Percentiles rank a stretch among this genome's conserved stretches.
These are phyloP conservation scores for Erythrobasidium yunnanense DNA, from an alignment of 768 basidiomycete genomes.

Conservation along the genomic window DNA sequence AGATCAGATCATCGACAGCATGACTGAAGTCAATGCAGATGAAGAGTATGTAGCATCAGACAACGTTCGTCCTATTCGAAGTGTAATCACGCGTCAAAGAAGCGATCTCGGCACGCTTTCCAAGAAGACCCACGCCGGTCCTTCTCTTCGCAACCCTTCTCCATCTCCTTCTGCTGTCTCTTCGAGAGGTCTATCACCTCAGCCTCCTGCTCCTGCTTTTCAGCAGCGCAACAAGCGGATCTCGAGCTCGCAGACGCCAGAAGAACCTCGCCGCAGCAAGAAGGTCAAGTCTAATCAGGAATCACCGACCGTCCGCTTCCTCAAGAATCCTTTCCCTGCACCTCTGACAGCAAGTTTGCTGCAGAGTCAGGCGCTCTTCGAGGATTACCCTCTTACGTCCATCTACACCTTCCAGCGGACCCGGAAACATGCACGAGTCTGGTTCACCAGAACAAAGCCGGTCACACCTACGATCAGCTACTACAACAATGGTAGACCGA, in stretches of 20 bases:
- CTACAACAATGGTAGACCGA: neutral
- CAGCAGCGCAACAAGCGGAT: neutral
- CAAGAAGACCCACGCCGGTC: no score
- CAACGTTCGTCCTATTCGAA: no score
- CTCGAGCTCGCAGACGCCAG: neutral
- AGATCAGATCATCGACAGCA: no score
- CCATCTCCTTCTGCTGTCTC: neutral
- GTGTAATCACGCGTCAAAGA: neutral
- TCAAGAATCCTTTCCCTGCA: slow-evolving; percentile 18
- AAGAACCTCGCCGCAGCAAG: no score
- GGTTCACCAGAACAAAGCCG: neutral
- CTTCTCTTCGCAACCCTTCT: no score
- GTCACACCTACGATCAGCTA: neutral
- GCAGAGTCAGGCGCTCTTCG: no score
- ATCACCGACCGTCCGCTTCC: slow-evolving; percentile 18
- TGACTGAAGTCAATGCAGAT: no score
- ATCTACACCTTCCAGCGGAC: neutral
- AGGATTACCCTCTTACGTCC: no score
- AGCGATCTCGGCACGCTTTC: no score
- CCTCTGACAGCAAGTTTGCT: neutral
- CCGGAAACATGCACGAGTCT: slow-evolving; percentile 8
- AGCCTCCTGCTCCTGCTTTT: neutral
- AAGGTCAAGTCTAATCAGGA: no score
- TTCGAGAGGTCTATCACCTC: no score
- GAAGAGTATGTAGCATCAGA: no score